Evolutionary conservation across 116 monocot genomes (phyloP).

Genomic region (Phalaenopsis hybrid): DNA sequence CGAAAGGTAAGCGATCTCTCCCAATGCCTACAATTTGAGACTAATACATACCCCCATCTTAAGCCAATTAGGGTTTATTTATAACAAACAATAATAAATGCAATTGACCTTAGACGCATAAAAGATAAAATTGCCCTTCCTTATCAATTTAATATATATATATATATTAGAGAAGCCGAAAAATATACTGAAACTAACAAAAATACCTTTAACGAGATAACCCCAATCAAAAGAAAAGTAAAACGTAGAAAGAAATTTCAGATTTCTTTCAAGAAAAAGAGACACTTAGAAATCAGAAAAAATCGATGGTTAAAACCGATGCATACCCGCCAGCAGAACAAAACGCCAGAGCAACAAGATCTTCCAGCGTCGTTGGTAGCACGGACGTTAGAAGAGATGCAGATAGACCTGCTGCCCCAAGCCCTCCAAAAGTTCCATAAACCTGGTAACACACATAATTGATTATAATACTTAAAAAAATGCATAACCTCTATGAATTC

Average conservation of each 20-base stretch:
- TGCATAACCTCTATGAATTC: too few species aligned
- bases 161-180: too few species aligned
- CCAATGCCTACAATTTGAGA: too few species aligned
- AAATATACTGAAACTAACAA: too few species aligned
- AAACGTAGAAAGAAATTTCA: background rate
- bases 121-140: too few species aligned
- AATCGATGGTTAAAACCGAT: background rate
- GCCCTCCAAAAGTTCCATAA: slow-evolving; percentile 78
- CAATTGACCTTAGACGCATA: too few species aligned
- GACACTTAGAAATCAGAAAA: background rate
- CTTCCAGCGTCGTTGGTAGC: slow-evolving; percentile 76
- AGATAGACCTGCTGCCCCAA: slow-evolving; percentile 84
- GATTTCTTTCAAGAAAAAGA: background rate
- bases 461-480: background rate
- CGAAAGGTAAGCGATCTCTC: too few species aligned
- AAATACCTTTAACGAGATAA: too few species aligned
- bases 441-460: slow-evolving; percentile 31
- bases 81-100: too few species aligned
- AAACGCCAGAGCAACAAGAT: slow-evolving; percentile 81
- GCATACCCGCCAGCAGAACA: slow-evolving; percentile 91
- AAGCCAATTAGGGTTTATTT: too few species aligned
- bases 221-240: background rate
- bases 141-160: too few species aligned
- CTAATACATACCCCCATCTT: too few species aligned
- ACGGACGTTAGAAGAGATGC: slow-evolving; percentile 93